Evolutionary conservation across 2,329 filamentous ascomycete species (phyloP), one percentile per base, ranked within the genome.

Genomic region (Neoarthrinium moseri): DNA sequence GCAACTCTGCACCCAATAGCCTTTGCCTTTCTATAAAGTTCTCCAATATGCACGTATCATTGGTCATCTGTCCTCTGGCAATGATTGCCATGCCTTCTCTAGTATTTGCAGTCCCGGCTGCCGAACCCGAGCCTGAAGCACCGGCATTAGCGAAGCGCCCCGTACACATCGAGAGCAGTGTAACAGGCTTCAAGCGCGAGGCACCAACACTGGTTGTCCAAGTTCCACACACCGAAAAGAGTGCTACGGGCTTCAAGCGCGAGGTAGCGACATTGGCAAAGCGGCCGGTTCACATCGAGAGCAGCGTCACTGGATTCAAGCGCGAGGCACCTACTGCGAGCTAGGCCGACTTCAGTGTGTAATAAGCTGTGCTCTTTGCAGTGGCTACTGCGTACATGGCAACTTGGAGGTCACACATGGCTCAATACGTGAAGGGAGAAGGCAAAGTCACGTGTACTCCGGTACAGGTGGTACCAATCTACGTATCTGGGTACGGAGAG

Each of bases 141-240:
- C 10, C 35, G 20, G 26, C 35, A 13, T 6, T 20, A 22, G 33
- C 20, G 12, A 17, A 17, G n/a, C 33, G 33, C 35, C 17, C 22
- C 22, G 35, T 38, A 10, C 35, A 38, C 20, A 10, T 24, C 17
- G 35, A 38, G 20, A 21, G 15, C 20, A 22, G 18, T 3, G 35
- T 37, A 8, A 37, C 35, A 37, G 35, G 35, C 15, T 37, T 37
- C 21, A 37, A 37, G 35, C 35, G 35, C 10, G n/a, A 18, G 5
- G 35, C 21, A 21, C 35, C 35, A 22, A 37, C 35, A 11, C 11
- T 37, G 10, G 13, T 22, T 15, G 32, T 18, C 27, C n/a, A n/a
- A n/a, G n/a, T n/a, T n/a, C n/a, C n/a, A 10, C 35, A 38, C 20
- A 10, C 22, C 17, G 35, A 38, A 17, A 21, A 13, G 12, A 22